Conservation (phyloP, 495 filamentous ascomycete genomes). For the Aspergillus nanangensis region DNA sequence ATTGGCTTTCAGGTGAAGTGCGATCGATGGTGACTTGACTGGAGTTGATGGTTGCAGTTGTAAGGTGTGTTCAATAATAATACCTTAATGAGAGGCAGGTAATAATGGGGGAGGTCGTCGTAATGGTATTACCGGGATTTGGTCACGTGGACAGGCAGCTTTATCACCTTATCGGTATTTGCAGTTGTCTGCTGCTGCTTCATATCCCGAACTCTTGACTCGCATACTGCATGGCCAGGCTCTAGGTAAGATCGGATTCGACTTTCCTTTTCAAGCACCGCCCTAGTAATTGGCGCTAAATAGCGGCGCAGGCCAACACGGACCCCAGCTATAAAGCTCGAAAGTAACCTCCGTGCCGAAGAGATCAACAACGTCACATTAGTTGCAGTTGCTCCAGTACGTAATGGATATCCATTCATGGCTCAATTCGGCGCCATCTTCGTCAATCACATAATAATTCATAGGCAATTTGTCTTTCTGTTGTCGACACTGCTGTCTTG, state of each 20-base stretch:
- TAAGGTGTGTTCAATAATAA: no score
- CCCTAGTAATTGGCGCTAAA: background rate
- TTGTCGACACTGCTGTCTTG: no score
- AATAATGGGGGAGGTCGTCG: no score
- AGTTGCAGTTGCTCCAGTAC: constrained; percentile 82
- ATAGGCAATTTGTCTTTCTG: no score
- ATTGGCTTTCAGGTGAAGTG: no score
- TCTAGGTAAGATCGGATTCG: background rate
- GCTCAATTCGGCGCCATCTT: background rate
- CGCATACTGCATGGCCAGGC: background rate
- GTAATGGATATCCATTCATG: constrained; percentile 14
- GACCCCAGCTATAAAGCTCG: constrained; percentile 73
- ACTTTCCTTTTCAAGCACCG: background rate
- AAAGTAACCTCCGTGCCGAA: constrained; percentile 95
- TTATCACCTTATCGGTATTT: no score
- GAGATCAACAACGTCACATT: constrained; percentile 86
- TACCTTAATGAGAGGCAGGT: no score
- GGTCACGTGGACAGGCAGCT: no score
- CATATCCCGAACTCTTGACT: background rate
- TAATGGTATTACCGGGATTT: no score
- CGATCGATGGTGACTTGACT: no score
- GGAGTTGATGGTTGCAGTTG: no score
- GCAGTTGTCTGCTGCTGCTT: no score
- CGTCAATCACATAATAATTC: background rate
- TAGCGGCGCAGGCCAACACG: constrained; percentile 29